These are phyloP conservation scores for Dimocarpus longan DNA, from an alignment of 345 rosid species.

Conservation along the genomic window DNA sequence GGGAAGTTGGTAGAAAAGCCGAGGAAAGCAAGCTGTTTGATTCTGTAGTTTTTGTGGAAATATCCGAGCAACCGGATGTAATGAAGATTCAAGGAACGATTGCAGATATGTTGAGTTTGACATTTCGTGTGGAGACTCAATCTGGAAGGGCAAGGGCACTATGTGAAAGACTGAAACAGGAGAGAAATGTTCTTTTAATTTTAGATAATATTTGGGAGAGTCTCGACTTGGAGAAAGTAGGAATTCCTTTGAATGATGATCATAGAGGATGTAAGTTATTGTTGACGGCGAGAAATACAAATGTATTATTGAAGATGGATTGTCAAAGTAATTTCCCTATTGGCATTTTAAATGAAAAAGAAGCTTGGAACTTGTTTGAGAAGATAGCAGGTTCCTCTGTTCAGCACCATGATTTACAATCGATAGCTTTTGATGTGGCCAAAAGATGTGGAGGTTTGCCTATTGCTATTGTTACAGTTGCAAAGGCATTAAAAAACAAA, in stretches of 20 bases:
- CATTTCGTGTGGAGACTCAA: not conserved
- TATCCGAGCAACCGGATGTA: constrained; percentile 13
- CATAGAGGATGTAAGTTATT: constrained; percentile 29
- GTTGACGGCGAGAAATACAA: constrained; percentile 22
- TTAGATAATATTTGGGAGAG: constrained; percentile 34
- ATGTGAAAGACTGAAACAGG: constrained; percentile 15
- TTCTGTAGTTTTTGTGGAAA: constrained; percentile 9
- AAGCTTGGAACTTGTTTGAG: constrained; percentile 34
- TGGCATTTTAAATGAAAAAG: constrained; percentile 4
- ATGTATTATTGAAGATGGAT: constrained; percentile 25
- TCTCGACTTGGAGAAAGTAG: constrained; percentile 24
- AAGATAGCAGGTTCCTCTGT: constrained; percentile 11
- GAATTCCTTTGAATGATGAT: constrained; percentile 27
- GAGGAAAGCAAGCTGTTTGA: constrained; percentile 7
- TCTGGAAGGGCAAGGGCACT: not conserved
- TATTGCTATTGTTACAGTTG: constrained; percentile 18
- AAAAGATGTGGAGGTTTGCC: constrained; percentile 39
- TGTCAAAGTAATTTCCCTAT: not conserved
- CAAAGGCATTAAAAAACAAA: constrained; percentile 19
- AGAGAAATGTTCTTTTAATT: constrained; percentile 24
- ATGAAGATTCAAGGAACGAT: constrained; percentile 21
- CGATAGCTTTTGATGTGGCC: constrained; percentile 19
- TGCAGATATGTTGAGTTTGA: constrained; percentile 18
- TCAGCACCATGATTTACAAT: not conserved
- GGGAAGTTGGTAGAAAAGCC: not conserved